Evolutionary conservation across 2,329 filamentous ascomycete species (phyloP), one percentile per base, ranked within the genome.

Genomic region (Mycocentrospora acerina): DNA sequence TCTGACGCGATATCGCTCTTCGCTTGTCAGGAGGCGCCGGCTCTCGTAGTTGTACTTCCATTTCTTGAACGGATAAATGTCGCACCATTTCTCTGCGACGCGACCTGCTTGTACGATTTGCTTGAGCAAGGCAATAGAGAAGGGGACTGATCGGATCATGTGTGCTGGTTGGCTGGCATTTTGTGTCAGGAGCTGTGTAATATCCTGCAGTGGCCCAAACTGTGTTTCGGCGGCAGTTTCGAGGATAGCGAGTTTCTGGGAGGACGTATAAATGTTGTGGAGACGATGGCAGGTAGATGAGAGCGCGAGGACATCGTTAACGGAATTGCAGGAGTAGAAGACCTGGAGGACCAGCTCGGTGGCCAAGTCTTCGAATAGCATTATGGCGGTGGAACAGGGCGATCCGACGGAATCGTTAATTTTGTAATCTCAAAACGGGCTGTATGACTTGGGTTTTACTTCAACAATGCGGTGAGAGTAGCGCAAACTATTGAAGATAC

Each of bases 51-150:
- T 73, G 39, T 68, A 55, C 51, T 80, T 81, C 80, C 80, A 83
- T 58, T 81, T 81, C 62, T 81, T 80, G 56, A 77, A 71, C 1
- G 79, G 78, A 52, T 82, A 83, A n/a, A 82, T 72, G n/a, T 72
- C 69, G 53, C 77, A 76, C 75, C 79, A 82, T 51, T 74, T 74
- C 53, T 73, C 71, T 4, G 80, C 80, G 2, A 80, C 67, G 11
- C 71, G 68, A 28, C 80, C 80, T 13, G 77, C 67, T 29, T 71
- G 66, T 16, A 81, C 64, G 29, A 81, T 68, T 48, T 82, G 79
- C 43, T 73, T 69, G 25, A 83, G 66, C 5, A 83, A 64, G 2
- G 78, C 70, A 35, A 76, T 64, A 1, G 78, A 81, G 36, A 81
- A 68, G 2, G 77, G 75, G 0, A 76, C 75, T 13, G 64, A 57